phyloP scores from a whole-genome alignment of 73 alveolate genomes.

The Paramecium tetraurelia region DNA sequence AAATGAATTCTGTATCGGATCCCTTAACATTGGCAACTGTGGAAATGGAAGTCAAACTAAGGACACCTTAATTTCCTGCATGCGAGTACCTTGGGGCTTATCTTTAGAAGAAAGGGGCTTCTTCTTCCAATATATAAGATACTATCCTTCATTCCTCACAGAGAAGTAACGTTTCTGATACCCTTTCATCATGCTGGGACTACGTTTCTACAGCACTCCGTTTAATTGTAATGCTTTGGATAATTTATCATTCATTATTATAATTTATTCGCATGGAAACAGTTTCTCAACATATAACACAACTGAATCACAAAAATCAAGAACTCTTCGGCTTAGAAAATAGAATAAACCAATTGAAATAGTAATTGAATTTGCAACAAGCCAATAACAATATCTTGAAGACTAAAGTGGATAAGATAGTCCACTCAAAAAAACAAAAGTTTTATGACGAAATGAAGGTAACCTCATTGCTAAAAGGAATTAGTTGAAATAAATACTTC shows the following conservation, averaged over 20 bases:
- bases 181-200: not conserved
- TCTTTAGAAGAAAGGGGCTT: slow-evolving; percentile 16
- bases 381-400: not conserved
- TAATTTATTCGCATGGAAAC: not conserved
- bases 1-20: slow-evolving; percentile 7
- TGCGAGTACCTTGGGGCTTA: slow-evolving; percentile 35
- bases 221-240: not conserved
- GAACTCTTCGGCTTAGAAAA: not conserved
- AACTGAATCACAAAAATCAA: not conserved
- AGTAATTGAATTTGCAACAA: not conserved
- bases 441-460: not conserved
- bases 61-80: slow-evolving; percentile 1
- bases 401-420: not conserved
- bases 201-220: not conserved
- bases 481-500: not conserved
- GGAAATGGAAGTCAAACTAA: not conserved
- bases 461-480: not conserved
- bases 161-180: not conserved
- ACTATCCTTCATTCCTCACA: not conserved
- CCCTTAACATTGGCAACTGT: not conserved
- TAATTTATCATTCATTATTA: not conserved
- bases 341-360: not conserved
- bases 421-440: not conserved
- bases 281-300: not conserved
- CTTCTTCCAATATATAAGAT: not conserved